Percentiles rank a stretch among this genome's conserved stretches.
These are phyloP conservation scores for Candida krabiensis DNA, from an alignment of 805 yeast genomes.

Conservation along the genomic window DNA sequence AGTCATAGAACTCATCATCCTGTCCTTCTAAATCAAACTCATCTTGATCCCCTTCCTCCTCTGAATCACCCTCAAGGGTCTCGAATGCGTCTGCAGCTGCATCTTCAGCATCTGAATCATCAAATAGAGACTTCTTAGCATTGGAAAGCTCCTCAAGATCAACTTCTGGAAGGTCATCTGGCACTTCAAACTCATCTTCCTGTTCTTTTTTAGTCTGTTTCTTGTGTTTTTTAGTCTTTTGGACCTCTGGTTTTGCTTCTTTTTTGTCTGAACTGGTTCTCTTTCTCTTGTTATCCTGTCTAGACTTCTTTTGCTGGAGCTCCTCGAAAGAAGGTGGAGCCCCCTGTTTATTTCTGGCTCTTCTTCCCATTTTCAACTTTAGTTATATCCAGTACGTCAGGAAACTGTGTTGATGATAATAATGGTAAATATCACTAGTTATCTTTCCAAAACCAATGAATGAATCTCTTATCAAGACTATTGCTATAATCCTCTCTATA, in stretches of 20 bases:
- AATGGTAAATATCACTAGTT: too few relatives aligned
- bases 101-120: slow-evolving; percentile 67
- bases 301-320: slow-evolving; percentile 49
- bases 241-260: slow-evolving; percentile 28
- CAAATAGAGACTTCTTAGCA: slow-evolving; percentile 75
- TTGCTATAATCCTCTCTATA: too few relatives aligned
- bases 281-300: slow-evolving; percentile 41
- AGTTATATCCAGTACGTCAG: too few relatives aligned
- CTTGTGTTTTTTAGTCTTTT: slow-evolving; percentile 26
- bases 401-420: too few relatives aligned
- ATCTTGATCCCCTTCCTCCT: slow-evolving; percentile 24
- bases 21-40: slow-evolving; percentile 36
- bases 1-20: slow-evolving; percentile 53
- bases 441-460: slow-evolving; percentile 1
- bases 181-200: slow-evolving; percentile 39
- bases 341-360: slow-evolving; percentile 89
- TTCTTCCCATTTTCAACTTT: slow-evolving; percentile 95
- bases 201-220: slow-evolving; percentile 24
- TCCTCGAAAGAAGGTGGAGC: slow-evolving; percentile 90
- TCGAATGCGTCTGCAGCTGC: slow-evolving; percentile 41
- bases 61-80: slow-evolving; percentile 24
- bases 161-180: slow-evolving; percentile 59
- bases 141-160: slow-evolving; percentile 64
- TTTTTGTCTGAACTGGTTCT: slow-evolving; percentile 17
- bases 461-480: too few relatives aligned